These are phyloP conservation scores for Boletus pseudo-olivaceus DNA, from an alignment of 768 basidiomycete species.

Conservation along the genomic window DNA sequence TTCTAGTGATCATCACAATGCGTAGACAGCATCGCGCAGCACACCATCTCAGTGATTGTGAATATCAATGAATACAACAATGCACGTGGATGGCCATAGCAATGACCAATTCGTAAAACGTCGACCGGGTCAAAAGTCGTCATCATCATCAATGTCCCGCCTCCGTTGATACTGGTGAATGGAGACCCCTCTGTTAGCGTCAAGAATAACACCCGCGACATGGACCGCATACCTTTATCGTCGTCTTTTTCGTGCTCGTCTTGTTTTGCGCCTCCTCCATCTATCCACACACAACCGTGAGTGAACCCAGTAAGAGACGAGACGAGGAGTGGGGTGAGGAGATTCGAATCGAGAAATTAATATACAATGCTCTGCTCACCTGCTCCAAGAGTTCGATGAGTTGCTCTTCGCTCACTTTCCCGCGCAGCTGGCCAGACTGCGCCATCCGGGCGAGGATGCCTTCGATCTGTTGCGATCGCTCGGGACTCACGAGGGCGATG, in stretches of 20 bases:
- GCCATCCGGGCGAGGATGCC: constrained; percentile 76
- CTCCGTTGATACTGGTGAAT: constrained; percentile 55
- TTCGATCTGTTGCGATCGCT: constrained; percentile 79
- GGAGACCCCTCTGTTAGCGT: constrained; percentile 1
- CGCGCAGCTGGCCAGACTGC: constrained; percentile 76
- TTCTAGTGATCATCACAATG: not conserved
- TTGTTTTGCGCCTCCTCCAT: constrained; percentile 54
- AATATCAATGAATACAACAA: constrained; percentile 1
- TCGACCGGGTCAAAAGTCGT: constrained; percentile 40
- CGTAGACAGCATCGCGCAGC: no score
- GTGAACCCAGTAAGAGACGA: not conserved
- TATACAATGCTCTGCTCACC: constrained; percentile 36
- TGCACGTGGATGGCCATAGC: not conserved
- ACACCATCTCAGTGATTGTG: not conserved
- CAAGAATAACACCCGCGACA: not conserved
- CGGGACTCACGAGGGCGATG: constrained; percentile 82
- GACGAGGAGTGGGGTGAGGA: not conserved
- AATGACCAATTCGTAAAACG: not conserved
- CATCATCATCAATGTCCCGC: constrained; percentile 62
- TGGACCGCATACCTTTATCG: constrained; percentile 47
- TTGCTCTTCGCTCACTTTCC: constrained; percentile 73
- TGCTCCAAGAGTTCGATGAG: constrained; percentile 85
- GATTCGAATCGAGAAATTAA: not conserved
- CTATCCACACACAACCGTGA: constrained; percentile 29
- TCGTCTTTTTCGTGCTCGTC: constrained; percentile 50